A percentile compares a stretch with the other conserved stretches of the same genome.
Evolutionary conservation across 2,329 filamentous ascomycete species (phyloP).

Genomic region (Alternaria hordeiaustralica): DNA sequence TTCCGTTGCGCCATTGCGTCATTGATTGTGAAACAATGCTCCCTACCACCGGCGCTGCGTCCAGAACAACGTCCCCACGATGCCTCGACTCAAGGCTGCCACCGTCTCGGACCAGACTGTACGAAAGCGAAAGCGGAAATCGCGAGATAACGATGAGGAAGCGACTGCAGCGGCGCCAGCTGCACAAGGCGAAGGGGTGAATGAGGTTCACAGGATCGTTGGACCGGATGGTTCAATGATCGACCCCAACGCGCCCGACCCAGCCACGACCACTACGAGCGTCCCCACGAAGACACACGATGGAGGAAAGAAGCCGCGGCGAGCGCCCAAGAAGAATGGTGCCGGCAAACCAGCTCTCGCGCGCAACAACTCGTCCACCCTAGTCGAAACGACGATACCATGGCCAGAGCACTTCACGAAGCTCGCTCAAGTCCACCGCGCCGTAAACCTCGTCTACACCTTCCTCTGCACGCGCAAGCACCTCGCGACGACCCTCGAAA

Average conservation of each 20-base stretch:
- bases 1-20: conserved; percentile 27
- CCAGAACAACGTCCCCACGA: conserved; percentile 13
- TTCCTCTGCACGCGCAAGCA: conserved; percentile 95
- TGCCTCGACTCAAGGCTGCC: conserved; percentile 49
- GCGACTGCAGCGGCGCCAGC: conserved; percentile 14
- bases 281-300: conserved; percentile 64
- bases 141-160: conserved; percentile 34
- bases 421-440: conserved; percentile 78
- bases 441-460: conserved; percentile 90
- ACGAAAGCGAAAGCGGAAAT: conserved; percentile 53
- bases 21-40: conserved; percentile 24
- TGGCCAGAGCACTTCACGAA: conserved; percentile 80
- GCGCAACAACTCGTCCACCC: conserved; percentile 55
- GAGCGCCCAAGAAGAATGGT: conserved; percentile 50
- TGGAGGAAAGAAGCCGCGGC: conserved; percentile 60
- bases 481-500: conserved; percentile 88
- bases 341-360: conserved; percentile 48
- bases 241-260: not conserved
- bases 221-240: conserved; percentile 2
- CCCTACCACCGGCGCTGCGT: not conserved
- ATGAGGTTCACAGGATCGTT: conserved; percentile 3
- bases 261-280: conserved; percentile 48
- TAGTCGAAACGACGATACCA: conserved; percentile 60
- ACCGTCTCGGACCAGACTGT: conserved; percentile 54
- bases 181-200: conserved; percentile 11